These are phyloP conservation scores for Plasmodium ovale DNA, from an alignment of 169 alveolate genomes.

Conservation along the genomic window DNA sequence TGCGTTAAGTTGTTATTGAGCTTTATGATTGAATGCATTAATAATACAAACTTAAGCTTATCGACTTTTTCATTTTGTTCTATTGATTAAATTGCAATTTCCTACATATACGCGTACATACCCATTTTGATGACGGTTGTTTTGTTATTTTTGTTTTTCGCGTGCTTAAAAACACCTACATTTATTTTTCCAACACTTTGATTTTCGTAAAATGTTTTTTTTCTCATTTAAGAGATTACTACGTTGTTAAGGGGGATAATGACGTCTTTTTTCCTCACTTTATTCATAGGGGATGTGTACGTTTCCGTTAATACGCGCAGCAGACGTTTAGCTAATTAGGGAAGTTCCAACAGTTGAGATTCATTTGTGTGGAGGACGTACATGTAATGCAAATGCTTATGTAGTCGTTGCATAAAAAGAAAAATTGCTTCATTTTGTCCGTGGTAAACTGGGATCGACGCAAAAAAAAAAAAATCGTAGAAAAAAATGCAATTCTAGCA, in stretches of 20 bases:
- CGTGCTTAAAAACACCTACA: not conserved
- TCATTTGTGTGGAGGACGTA: too few species aligned
- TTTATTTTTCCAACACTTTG: not conserved
- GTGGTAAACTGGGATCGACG: too few species aligned
- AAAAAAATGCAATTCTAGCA: too few species aligned
- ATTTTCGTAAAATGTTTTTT: not conserved
- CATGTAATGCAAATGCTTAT: too few species aligned
- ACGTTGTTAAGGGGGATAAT: not conserved
- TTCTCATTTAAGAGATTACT: not conserved
- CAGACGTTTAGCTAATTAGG: too few species aligned
- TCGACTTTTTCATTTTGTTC: slow-evolving; percentile 10
- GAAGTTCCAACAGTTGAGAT: too few species aligned
- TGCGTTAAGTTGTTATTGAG: not conserved
- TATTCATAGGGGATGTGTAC: too few species aligned
- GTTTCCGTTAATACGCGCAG: too few species aligned
- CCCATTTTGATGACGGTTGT: not conserved
- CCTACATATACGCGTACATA: not conserved
- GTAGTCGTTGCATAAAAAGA: too few species aligned
- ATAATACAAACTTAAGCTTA: not conserved
- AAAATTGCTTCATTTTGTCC: too few species aligned
- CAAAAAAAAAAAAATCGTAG: too few species aligned
- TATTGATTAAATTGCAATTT: slow-evolving; percentile 4
- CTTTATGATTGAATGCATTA: slow-evolving; percentile 5
- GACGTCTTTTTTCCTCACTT: not conserved
- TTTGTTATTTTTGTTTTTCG: not conserved